Base-by-base conservation (phyloP, 768 basidiomycete genomes). In the Phylloporus sp. region DNA sequence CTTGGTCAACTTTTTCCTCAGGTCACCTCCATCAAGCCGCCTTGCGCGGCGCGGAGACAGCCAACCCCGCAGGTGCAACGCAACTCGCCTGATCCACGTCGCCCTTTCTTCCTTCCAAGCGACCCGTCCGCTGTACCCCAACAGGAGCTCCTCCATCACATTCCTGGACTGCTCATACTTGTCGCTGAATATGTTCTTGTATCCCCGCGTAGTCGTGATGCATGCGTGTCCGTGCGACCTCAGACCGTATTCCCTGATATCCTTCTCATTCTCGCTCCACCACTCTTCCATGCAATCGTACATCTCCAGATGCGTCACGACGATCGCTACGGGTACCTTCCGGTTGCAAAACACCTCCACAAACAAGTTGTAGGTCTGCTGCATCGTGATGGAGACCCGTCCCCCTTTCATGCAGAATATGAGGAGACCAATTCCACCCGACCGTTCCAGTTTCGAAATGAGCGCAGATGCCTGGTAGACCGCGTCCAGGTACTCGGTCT, bases 151-250 rank as follows among this genome's bases (percentile, higher is more conserved):
- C 36, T 20, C 58, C 4, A 69, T 48, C 22, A 55, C 50, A 34
- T 34, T 41, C 46, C 36, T 66, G 7, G 71, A 73, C 26, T 60
- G 51, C 1, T 61, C 57, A 34, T 71, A 73, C 50, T 67, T 67
- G 15, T 64, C 59, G 31, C 40, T 46, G 20, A 54, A 63, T 32
- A 51, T 51, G 39, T 33, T 18, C 24, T 3, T 50, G 48, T 50
- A 57, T 6, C 57, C 62, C n/a, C 56, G 59, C 2, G 62, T 59
- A 6, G 70, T 61, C 6, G 71, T 73, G 49, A 74, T 58, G 44
- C 75, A 75, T 5, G 68, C 71, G 24, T 71, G 65, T 3, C 65
- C 71, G 18, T 56, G 46, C 11, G 65, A 71, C 8, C 46, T 29
- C 47, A 76, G 71, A 11, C 57, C 59, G 26, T 69, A 59, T 6